Evolutionary conservation across 2,329 filamentous ascomycete genomes (phyloP).

Genomic region (Trichoderma koningiopsis): DNA sequence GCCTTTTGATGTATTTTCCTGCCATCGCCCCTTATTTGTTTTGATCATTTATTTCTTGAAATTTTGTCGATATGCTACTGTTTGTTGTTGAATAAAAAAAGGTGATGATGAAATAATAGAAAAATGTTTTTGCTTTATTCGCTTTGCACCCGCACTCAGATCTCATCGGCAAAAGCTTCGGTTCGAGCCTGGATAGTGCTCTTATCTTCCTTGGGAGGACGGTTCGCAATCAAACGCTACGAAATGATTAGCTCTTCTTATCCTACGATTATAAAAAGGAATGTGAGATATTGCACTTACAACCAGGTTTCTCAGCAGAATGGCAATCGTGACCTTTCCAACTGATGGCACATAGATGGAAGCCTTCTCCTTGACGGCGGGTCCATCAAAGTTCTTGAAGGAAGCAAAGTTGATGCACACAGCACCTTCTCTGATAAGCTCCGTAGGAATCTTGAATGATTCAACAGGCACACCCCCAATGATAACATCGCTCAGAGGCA

Average conservation of each 20-base stretch:
- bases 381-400: slow-evolving; percentile 85
- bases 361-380: slow-evolving; percentile 90
- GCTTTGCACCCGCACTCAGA: neutral
- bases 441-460: slow-evolving; percentile 84
- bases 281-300: slow-evolving; percentile 51
- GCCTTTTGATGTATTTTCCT: neutral
- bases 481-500: slow-evolving; percentile 89
- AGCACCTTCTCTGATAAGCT: slow-evolving; percentile 81
- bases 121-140: neutral
- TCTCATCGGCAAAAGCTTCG: slow-evolving; percentile 45
- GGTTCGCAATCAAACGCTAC: slow-evolving; percentile 57
- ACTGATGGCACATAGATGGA: slow-evolving; percentile 97
- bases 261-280: neutral
- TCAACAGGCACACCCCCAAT: slow-evolving; percentile 90
- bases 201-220: slow-evolving; percentile 43
- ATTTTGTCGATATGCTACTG: neutral
- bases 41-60: neutral
- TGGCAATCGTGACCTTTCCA: slow-evolving; percentile 95
- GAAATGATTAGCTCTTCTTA: slow-evolving; percentile 31
- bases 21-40: neutral
- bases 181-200: slow-evolving; percentile 43
- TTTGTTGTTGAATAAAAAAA: neutral
- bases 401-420: slow-evolving; percentile 99
- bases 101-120: no score
- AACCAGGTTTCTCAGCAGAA: slow-evolving; percentile 84